Evolutionary conservation across 352 stramenopile genomes (phyloP).

Genomic region (Plasmopara viticola): DNA sequence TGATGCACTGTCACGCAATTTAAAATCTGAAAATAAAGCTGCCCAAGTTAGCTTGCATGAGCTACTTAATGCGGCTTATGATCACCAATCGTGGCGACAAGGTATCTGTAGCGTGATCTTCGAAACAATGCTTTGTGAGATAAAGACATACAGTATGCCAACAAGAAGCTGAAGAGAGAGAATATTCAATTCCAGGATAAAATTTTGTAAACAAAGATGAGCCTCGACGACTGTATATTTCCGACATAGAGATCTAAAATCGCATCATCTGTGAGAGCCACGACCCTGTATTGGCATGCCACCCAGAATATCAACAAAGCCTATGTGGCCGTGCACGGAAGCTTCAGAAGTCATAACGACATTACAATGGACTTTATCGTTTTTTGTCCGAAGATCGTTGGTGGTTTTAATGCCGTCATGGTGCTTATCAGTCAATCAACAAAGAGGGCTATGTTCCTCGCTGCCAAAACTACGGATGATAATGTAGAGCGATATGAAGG

Average conservation of each 20-base stretch:
- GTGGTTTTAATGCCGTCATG: conserved; percentile 2
- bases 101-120: not conserved
- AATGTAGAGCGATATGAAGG: not conserved
- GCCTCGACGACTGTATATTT: conserved; percentile 3
- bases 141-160: not conserved
- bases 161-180: not conserved
- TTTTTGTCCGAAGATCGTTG: not conserved
- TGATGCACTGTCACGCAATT: conserved; percentile 3
- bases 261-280: conserved; percentile 7
- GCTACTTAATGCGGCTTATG: conserved; percentile 1
- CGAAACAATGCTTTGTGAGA: not conserved
- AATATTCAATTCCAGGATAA: no score
- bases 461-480: not conserved
- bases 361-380: conserved; percentile 8
- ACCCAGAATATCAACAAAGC: conserved; percentile 7
- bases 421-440: not conserved
- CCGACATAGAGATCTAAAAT: conserved; percentile 5
- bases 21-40: not conserved
- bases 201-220: not conserved
- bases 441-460: not conserved
- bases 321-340: conserved; percentile 3
- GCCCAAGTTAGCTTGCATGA: conserved; percentile 10
- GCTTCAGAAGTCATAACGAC: conserved; percentile 4
- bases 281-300: not conserved
- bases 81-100: conserved; percentile 7